These are phyloP conservation scores for Podaxis pistillaris DNA, from an alignment of 768 basidiomycete species.

Conservation along the genomic window DNA sequence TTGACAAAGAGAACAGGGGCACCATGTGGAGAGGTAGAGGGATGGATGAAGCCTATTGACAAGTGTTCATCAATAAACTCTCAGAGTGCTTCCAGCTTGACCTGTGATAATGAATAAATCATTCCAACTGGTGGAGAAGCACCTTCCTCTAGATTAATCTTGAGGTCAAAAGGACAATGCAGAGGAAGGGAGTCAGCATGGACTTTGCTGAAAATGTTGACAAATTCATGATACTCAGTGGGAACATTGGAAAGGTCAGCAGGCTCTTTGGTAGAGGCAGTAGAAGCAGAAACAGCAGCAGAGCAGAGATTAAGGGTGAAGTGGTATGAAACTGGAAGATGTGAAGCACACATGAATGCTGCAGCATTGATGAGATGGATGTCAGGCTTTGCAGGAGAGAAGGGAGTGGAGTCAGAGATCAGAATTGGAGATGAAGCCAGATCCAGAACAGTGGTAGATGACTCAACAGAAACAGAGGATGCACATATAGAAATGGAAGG, in stretches of 20 bases:
- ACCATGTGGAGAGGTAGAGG: too few species aligned
- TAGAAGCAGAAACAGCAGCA: neutral
- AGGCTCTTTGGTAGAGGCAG: neutral
- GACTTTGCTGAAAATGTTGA: neutral
- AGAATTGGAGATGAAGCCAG: too few species aligned
- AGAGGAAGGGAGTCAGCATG: neutral
- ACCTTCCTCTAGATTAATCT: constrained; percentile 31
- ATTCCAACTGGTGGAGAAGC: constrained; percentile 7
- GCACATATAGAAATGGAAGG: too few species aligned
- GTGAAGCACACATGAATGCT: neutral
- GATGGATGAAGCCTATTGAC: too few species aligned
- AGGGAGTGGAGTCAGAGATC: too few species aligned
- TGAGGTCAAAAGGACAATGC: constrained; percentile 11
- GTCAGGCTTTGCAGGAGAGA: neutral
- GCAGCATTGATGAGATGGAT: neutral
- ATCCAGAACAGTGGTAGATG: too few species aligned
- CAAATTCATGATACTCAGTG: neutral
- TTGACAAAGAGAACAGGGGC: too few species aligned
- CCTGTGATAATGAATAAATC: too few species aligned
- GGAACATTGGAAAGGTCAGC: neutral
- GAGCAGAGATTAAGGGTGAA: neutral
- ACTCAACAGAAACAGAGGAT: too few species aligned
- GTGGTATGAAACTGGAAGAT: neutral
- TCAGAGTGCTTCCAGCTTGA: neutral
- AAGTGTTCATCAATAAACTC: neutral